Conservation (phyloP, 305 asterid genomes). For the Fraxinus xanthoxyloides region DNA sequence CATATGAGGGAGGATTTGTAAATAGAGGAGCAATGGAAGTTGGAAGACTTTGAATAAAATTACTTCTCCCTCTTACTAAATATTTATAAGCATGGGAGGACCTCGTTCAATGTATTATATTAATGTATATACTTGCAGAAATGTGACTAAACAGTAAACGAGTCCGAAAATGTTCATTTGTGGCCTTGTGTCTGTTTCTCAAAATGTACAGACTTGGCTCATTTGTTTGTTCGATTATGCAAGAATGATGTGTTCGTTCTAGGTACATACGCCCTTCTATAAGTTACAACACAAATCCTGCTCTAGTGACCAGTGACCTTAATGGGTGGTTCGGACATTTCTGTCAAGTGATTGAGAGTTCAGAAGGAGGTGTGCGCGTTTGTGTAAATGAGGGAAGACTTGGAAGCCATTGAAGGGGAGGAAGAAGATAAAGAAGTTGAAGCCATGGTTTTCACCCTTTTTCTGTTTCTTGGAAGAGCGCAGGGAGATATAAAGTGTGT, state of each 20-base stretch:
- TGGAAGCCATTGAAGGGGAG: constrained; percentile 29
- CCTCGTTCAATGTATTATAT: constrained; percentile 29
- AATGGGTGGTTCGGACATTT: constrained; percentile 10
- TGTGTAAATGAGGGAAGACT: constrained; percentile 17
- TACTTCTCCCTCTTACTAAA: constrained; percentile 5
- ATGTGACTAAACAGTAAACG: constrained; percentile 8
- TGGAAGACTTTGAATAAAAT: background rate
- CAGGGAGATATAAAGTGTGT: background rate
- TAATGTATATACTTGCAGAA: constrained; percentile 33
- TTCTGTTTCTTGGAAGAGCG: background rate
- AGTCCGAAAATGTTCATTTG: constrained; percentile 5
- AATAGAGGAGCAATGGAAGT: constrained; percentile 15
- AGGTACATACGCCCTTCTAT: background rate
- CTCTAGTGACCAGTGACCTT: constrained; percentile 17
- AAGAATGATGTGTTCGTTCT: background rate
- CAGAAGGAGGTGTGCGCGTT: constrained; percentile 7
- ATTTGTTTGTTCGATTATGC: background rate
- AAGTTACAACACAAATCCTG: constrained; percentile 22
- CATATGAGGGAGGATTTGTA: constrained; percentile 27
- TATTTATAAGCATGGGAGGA: constrained; percentile 13
- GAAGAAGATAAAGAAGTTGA: constrained; percentile 29
- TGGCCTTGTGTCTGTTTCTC: constrained; percentile 25
- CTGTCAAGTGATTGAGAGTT: constrained; percentile 3
- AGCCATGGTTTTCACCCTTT: constrained; percentile 29
- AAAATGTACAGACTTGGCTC: constrained; percentile 33